Evolutionary conservation across 495 filamentous ascomycete species (phyloP).

Genomic region (Trichocladium uniseriatum): DNA sequence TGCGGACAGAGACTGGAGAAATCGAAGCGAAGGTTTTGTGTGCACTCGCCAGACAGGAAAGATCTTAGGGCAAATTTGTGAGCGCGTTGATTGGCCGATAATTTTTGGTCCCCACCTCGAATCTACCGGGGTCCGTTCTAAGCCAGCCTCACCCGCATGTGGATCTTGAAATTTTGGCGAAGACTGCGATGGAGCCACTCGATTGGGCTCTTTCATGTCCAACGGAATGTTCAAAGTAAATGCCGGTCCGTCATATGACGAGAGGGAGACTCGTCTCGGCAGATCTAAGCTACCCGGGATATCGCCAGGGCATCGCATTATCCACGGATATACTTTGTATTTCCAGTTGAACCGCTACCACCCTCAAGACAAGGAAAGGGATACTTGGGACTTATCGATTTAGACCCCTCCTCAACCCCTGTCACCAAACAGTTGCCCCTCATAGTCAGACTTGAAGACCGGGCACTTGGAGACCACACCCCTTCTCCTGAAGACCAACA

Average conservation of each 20-base stretch:
- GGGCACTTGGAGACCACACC: background rate
- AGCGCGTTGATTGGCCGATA: conserved; percentile 15
- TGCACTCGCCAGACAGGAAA: conserved; percentile 12
- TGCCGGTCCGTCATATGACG: too few species aligned
- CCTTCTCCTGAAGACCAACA: background rate
- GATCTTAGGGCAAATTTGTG: conserved; percentile 27
- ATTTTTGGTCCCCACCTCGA: background rate
- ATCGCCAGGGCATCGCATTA: too few species aligned
- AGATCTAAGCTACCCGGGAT: too few species aligned
- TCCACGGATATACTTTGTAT: too few species aligned
- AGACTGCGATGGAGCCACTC: background rate
- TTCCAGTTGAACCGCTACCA: too few species aligned
- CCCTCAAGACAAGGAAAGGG: too few species aligned
- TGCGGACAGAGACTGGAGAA: conserved; percentile 23
- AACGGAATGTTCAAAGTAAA: too few species aligned
- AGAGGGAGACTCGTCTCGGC: too few species aligned
- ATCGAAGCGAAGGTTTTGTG: conserved; percentile 29
- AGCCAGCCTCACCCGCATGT: background rate
- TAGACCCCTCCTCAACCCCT: too few species aligned
- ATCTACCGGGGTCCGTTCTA: background rate
- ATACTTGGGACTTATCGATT: too few species aligned
- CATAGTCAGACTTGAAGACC: background rate
- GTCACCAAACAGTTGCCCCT: too few species aligned
- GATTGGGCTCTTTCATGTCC: too few species aligned
- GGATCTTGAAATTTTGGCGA: background rate